Base-by-base conservation (phyloP, 2,329 filamentous ascomycete species). In the Celoporthe dispersa region DNA sequence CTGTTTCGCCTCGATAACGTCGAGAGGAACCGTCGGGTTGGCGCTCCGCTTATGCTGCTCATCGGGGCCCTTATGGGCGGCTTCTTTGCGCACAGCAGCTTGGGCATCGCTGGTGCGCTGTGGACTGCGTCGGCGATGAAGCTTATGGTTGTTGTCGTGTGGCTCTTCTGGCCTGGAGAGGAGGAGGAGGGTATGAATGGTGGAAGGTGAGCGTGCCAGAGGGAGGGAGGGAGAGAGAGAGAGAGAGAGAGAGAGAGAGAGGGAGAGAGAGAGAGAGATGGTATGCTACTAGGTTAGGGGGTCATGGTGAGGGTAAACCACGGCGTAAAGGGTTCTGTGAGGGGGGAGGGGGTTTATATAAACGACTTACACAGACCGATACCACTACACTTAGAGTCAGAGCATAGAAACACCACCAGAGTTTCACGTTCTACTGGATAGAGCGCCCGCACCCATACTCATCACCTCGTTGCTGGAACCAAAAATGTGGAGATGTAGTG, bases 111-210 rank as follows among this genome's bases (percentile, higher is more conserved):
- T 0, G 85, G 83, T 0, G 85, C 87, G 1, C 75, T 91, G 70
- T 91, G 89, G 89, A 82, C 85, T n/a, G 88, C 87, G 0, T 84
- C 86, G 0, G 78, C 74, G 0, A 74, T 91, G 62, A 92, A 92
- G 79, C 74, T 85, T 1, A 53, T 80, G 1, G 87, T 91, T 70
- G 82, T 88, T 0, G 31, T 87, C 1, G 80, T 85, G 0, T 92
- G 90, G 90, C 79, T 88, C 22, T 73, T 86, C 1, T 92, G 90
- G 90, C 87, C 84, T 4, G 82, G 79, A 0, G 84, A 86, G 41
- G 35, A 60, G 4, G 82, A 79, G 0, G 84, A 86, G 41, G 41
- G 35, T 39, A 25, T 3, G 7, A 41, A 63, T 37, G 35, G 39
- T 25, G 37, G 53, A 33, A 64, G 67, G 6, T 66, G 64, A 66